Evolutionary conservation across 2,329 filamentous ascomycete species (phyloP), one percentile per base, ranked within the genome.

Genomic region (Zymoseptoria passerinii): DNA sequence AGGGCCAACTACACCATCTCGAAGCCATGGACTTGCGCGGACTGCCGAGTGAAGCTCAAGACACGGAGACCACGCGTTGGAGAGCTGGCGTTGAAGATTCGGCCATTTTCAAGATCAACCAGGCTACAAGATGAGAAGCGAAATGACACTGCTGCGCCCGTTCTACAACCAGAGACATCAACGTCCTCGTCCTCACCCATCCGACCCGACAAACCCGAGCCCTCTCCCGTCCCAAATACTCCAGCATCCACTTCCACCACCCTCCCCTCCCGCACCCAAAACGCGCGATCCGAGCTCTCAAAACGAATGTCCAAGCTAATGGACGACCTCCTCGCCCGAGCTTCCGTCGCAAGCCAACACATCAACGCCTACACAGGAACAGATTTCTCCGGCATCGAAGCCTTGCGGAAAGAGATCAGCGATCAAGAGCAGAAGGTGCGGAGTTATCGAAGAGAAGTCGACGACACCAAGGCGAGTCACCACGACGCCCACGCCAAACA

Each of bases 291-390:
- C 64, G 73, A 81, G 53, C 63, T 82, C 48, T 82, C 79, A 6
- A 84, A 83, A 65, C 78, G 80, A 57, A 83, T 94, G 71, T 83
- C 82, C 52, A 74, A 81, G 58, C 77, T 95, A 71, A 95, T 97
- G 89, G 94, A 99, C 76, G 86, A 89, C 63, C 73, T 96, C 19
- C 90, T 97, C 71, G 83, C 87, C 29, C 91, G 92, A 67, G 81
- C 95, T 51, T 88, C 96, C 63, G 82, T 87, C 54, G 92, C 92
- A 3, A 90, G 90, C 1, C 89, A 94, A 71, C 88, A 89, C 59
- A 83, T 99, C 74, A 99, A 96, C 74, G 90, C 92, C 68, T 83
- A 96, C 56, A 99, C 94, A 2, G 94, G 94, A 18, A 80, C 78
- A n/a, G 78, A 80, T 64, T 99, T 97, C 78, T 88, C 89, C 1